These are phyloP conservation scores for Backusella australiensis DNA, from an alignment of 192 early-diverging fungal genomes.

Conservation along the genomic window DNA sequence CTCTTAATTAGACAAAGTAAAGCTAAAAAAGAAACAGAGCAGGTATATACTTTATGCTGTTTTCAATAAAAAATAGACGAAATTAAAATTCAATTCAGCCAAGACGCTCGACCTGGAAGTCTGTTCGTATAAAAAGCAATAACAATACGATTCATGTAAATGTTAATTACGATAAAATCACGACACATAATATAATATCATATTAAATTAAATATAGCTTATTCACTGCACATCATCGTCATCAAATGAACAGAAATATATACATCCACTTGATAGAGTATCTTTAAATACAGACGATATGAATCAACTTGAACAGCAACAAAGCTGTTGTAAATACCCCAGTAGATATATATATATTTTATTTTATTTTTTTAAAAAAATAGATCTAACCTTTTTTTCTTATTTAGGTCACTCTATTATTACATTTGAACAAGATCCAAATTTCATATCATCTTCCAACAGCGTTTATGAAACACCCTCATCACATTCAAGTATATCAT, in stretches of 20 bases:
- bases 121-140: background rate
- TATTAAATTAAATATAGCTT: background rate
- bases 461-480: background rate
- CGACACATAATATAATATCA: background rate
- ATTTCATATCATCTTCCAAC: background rate
- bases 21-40: background rate
- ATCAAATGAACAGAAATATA: background rate
- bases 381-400: background rate
- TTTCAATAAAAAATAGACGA: background rate
- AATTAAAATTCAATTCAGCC: background rate
- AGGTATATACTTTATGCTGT: background rate
- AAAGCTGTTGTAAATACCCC: background rate
- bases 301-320: background rate
- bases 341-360: background rate
- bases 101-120: background rate
- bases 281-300: background rate
- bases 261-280: background rate
- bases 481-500: background rate
- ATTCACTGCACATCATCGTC: background rate
- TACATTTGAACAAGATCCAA: background rate
- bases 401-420: background rate
- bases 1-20: background rate
- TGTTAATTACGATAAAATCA: background rate
- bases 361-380: background rate
- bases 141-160: background rate